Evolutionary conservation across 768 basidiomycete genomes (phyloP).

Genomic region (Naganishia kalamii): DNA sequence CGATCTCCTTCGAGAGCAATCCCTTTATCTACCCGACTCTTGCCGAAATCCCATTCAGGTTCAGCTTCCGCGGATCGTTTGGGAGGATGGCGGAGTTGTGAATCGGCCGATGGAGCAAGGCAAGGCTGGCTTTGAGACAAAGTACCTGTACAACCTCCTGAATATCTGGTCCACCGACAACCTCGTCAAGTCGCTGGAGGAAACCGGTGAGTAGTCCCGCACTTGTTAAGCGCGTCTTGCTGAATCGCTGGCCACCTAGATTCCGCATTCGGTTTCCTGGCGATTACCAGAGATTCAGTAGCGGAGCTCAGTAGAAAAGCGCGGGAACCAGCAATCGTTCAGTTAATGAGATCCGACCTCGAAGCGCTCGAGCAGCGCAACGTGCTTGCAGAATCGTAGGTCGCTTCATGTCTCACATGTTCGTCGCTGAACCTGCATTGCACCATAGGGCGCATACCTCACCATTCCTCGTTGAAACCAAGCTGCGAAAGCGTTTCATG

Average conservation of each 20-base stretch:
- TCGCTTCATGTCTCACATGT: not conserved
- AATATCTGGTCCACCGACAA: conserved; percentile 87
- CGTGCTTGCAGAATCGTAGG: not conserved
- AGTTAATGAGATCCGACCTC: conserved; percentile 6
- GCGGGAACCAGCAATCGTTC: conserved; percentile 1
- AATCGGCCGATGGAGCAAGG: conserved; percentile 59
- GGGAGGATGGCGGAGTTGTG: conserved; percentile 68
- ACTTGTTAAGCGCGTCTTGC: not conserved
- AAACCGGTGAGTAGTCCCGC: conserved; percentile 32
- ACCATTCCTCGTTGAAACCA: not conserved
- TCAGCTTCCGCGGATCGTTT: conserved; percentile 66
- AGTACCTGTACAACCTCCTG: conserved; percentile 61
- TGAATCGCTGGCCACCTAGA: conserved; percentile 31
- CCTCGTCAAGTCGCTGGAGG: conserved; percentile 63
- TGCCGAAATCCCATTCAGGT: conserved; percentile 80
- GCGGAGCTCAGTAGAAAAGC: conserved; percentile 6
- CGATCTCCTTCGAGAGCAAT: conserved; percentile 78
- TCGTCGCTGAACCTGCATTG: not conserved
- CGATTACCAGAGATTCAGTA: conserved; percentile 32
- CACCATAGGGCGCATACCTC: not conserved
- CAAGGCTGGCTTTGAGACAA: conserved; percentile 52
- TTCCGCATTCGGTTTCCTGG: conserved; percentile 75
- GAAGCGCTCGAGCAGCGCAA: conserved; percentile 2
- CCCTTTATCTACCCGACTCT: conserved; percentile 74
- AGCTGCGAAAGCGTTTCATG: not conserved